Conservation (phyloP, 345 rosid genomes). For the Salix dunnii region DNA sequence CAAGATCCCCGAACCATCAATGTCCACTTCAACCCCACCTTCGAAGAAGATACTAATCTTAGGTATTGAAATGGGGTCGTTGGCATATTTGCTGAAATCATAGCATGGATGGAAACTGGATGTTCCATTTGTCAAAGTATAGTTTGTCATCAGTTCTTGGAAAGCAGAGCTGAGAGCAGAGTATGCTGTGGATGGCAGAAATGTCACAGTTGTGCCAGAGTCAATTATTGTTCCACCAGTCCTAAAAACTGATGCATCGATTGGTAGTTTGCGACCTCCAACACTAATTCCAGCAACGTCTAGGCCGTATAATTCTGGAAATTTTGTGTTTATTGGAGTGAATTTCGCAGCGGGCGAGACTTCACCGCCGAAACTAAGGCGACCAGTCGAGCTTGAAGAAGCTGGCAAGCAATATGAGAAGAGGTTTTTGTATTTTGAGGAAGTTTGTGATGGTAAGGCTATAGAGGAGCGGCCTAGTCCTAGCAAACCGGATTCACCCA, state of each 20-base stretch:
- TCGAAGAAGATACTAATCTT: not conserved
- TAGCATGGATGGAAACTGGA: not conserved
- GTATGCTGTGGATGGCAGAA: conserved; percentile 10
- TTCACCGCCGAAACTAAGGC: not conserved
- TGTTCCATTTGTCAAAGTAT: not conserved
- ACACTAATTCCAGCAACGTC: not conserved
- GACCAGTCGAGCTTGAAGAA: not conserved
- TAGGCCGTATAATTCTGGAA: not conserved
- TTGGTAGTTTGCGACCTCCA: not conserved
- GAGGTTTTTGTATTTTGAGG: not conserved
- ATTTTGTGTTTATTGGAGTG: not conserved
- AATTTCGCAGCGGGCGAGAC: not conserved
- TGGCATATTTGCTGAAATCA: not conserved
- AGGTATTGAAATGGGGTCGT: not conserved
- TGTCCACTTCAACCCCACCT: conserved; percentile 2
- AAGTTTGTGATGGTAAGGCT: not conserved
- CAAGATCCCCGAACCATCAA: not conserved
- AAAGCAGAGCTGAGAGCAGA: conserved; percentile 9
- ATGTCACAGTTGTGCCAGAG: conserved; percentile 28
- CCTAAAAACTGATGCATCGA: not conserved
- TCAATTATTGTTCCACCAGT: conserved; percentile 14
- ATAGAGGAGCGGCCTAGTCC: not conserved
- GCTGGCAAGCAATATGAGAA: not conserved
- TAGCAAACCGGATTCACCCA: not conserved
- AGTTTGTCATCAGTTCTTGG: conserved; percentile 2